Evolutionary conservation across 257 asterid genomes (phyloP).

Genomic region (Galeopsis tetrahit): DNA sequence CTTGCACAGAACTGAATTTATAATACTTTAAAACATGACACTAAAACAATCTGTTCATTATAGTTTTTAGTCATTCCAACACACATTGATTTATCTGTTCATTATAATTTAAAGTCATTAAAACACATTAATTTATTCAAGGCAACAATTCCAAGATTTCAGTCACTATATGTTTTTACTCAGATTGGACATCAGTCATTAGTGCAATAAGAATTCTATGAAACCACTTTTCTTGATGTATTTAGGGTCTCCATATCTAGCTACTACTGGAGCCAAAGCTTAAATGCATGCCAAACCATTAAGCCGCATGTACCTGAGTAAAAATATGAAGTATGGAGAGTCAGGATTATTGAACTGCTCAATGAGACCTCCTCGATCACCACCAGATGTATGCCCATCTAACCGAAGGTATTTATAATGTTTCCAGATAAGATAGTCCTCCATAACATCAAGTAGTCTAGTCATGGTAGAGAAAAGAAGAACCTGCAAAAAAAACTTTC

Average conservation of each 20-base stretch:
- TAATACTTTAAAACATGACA: not conserved
- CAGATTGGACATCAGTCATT: not conserved
- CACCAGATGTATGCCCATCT: constrained; percentile 99
- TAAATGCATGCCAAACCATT: constrained; percentile 26
- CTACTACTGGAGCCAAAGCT: constrained; percentile 23
- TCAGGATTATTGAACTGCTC: constrained; percentile 80
- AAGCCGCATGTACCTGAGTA: constrained; percentile 76
- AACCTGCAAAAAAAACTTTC: constrained; percentile 56
- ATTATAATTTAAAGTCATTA: constrained; percentile 1
- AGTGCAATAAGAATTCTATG: constrained; percentile 11
- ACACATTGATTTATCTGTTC: not conserved
- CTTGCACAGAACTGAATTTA: not conserved
- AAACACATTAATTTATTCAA: not conserved
- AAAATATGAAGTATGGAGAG: constrained; percentile 92
- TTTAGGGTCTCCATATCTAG: constrained; percentile 24
- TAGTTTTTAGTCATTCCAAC: not conserved
- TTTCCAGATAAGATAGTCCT: constrained; percentile 97
- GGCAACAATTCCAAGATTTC: constrained; percentile 18
- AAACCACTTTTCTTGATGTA: constrained; percentile 14
- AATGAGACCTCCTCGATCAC: constrained; percentile 95
- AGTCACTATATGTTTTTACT: not conserved
- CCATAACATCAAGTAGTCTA: constrained; percentile 98
- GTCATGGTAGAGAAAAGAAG: constrained; percentile 99
- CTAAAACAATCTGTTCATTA: not conserved
- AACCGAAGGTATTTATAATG: constrained; percentile 88